Evolutionary conservation across 2,329 filamentous ascomycete species (phyloP), one percentile per base, ranked within the genome.

Genomic region (Daldinia sp.): DNA sequence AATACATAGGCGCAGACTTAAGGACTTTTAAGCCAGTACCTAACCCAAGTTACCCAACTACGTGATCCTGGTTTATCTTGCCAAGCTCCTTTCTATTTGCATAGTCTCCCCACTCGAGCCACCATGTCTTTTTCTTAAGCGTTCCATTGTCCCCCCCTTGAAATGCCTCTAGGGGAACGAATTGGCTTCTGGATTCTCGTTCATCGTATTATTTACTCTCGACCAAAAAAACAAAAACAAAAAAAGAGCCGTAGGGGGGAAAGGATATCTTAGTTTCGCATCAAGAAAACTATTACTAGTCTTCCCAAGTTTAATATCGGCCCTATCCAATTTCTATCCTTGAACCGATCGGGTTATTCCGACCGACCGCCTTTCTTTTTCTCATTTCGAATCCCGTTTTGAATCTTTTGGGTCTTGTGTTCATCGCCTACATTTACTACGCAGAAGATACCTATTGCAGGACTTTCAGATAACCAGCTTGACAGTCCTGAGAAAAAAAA

Each of bases 91-190:
- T 48, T 48, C 27, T 48, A 29, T 48, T 37, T 52, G 19, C 21
- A 53, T 34, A 32, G 29, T 25, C 51, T 55, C 64, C 54, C 57
- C 61, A 61, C 58, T 57, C 48, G 47, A 64, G 64, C 64, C 64
- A 67, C 64, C 64, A 64, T 59, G 61, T 64, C 61, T 67, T 66
- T 49, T 50, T 30, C 55, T 21, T 60, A 51, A 59, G 34, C 45
- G 61, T 64, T 62, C 58, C 51, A 57, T 64, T 50, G 48, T 53
- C 43, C 37, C 64, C 64, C 63, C 64, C 50, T 67, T 64, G 64
- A 56, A 52, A 54, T 63, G 53, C 54, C 49, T 50, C 49, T 57
- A 39, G 25, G 17, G 41, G 43, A 57, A 34, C 47, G 35, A 48
- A 61, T 62, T 59, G 35, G 47, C 62, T 45, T 54, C n/a, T 32